Percentiles rank a stretch among this genome's conserved stretches.
These are phyloP conservation scores for Xerocomus nothofagi DNA, from an alignment of 1,284 basidiomycete genomes.

Conservation along the genomic window DNA sequence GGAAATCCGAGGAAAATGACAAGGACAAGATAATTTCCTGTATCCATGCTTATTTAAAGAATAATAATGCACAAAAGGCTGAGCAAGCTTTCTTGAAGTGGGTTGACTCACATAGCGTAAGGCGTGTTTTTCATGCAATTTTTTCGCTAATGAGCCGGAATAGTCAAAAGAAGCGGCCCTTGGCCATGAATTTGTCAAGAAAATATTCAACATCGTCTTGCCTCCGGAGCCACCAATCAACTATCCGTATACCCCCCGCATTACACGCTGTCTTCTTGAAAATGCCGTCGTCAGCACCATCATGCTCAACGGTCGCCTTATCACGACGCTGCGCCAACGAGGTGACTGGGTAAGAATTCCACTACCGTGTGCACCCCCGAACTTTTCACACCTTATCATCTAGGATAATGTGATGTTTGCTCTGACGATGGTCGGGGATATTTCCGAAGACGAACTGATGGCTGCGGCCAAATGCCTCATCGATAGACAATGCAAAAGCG, in stretches of 20 bases:
- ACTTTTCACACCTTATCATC: conserved; percentile 2
- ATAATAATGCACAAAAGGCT: conserved; percentile 39
- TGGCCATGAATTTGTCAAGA: conserved; percentile 56
- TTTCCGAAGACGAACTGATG: conserved; percentile 62
- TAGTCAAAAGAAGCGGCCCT: conserved; percentile 32
- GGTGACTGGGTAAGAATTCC: conserved; percentile 62
- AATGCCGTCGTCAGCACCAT: conserved; percentile 51
- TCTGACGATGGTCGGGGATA: conserved; percentile 53
- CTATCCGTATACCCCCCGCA: conserved; percentile 44
- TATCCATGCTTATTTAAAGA: conserved; percentile 38
- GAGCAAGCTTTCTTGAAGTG: conserved; percentile 54
- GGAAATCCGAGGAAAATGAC: conserved; percentile 27
- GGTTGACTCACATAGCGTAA: conserved; percentile 40
- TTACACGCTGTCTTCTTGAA: conserved; percentile 56
- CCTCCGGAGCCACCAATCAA: conserved; percentile 34
- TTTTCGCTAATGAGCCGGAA: conserved; percentile 6
- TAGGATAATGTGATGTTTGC: conserved; percentile 58
- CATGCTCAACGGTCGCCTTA: conserved; percentile 60
- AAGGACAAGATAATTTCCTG: conserved; percentile 38
- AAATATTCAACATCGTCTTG: conserved; percentile 50
- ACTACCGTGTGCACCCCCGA: not conserved
- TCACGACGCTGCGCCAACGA: conserved; percentile 49
- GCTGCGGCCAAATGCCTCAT: conserved; percentile 48
- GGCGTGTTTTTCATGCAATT: not conserved
- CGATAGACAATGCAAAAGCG: conserved; percentile 33